Evolutionary conservation across 129 eudicot genomes (phyloP), one percentile per base, ranked within the genome.

Genomic region (Lactuca sativa): DNA sequence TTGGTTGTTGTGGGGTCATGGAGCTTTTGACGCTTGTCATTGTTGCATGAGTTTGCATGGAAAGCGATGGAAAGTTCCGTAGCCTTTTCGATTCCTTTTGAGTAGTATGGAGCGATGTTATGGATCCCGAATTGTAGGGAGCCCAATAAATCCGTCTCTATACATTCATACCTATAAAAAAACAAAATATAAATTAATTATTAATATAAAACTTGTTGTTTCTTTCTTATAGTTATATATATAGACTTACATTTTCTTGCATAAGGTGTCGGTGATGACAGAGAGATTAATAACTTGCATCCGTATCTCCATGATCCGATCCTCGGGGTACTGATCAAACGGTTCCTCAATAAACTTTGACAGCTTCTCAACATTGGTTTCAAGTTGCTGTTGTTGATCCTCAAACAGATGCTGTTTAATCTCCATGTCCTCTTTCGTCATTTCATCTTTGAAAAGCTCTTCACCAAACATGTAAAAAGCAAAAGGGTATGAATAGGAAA

Each of bases 321-420:
- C 82, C 51, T 83, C 92, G 3, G 72, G 16, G 63, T 81, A 89
- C 49, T 74, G 67, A 72, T 89, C 88, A 69, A 93, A 86, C 64
- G 95, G 98, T 84, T 89, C 96, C 88, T 87, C 98, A 18, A 93
- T 72, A 71, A 76, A 81, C 77, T 86, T 93, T 0, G 95, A 86
- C 12, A 93, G 74, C 80, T 89, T 89, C 85, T 93, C 98, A 64
- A 93, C 90, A 63, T 84, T 93, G 6, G 86, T 83, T 82, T 93
- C 98, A 16, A 93, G 95, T 74, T 93, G 96, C 79, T 93, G 96
- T 65, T 93, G 98, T 75, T 89, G 98, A 83, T 89, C 98, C 84
- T 93, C 98, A 51, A 93, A 93, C 44, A 93, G 78, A 80, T 93
- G 77, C 70, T 93, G 98, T 65, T 89, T 93, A 62, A 93, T 85